A percentile compares a stretch with the other conserved stretches of the same genome.
phyloP scores from a whole-genome alignment of 1,284 basidiomycete genomes.

The Pseudozyma sp. region DNA sequence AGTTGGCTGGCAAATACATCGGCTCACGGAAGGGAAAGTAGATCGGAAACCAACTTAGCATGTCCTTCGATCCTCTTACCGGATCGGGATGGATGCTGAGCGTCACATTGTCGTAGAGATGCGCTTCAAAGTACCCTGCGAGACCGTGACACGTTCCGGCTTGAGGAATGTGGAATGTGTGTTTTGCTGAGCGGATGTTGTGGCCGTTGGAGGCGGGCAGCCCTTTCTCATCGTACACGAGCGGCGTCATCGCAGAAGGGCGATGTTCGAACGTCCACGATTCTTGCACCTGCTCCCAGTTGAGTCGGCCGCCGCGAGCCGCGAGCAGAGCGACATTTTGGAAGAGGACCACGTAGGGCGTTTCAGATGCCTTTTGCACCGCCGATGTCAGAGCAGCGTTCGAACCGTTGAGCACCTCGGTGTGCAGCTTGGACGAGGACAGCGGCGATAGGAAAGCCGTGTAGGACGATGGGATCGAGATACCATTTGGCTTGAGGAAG shows the following conservation, averaged over 20 bases:
- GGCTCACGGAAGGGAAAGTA: slow-evolving; percentile 90
- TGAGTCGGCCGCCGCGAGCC: slow-evolving; percentile 72
- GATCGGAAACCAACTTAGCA: slow-evolving; percentile 99
- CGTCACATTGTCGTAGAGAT: slow-evolving; percentile 86
- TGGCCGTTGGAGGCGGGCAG: slow-evolving; percentile 70
- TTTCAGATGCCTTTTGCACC: slow-evolving; percentile 77
- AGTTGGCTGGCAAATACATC: slow-evolving; percentile 88
- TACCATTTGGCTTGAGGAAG: slow-evolving; percentile 77
- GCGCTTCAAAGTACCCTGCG: slow-evolving; percentile 96
- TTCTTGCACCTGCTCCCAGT: slow-evolving; percentile 85
- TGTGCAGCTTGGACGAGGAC: slow-evolving; percentile 85
- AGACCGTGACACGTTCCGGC: slow-evolving; percentile 95
- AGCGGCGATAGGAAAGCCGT: slow-evolving; percentile 93
- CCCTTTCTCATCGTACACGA: slow-evolving; percentile 55
- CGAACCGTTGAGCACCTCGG: slow-evolving; percentile 39
- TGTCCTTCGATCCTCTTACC: slow-evolving; percentile 82
- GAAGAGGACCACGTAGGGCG: slow-evolving; percentile 98
- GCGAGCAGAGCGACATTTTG: slow-evolving; percentile 75
- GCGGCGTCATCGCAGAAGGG: slow-evolving; percentile 45
- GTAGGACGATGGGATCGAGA: slow-evolving; percentile 96
- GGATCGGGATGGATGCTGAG: slow-evolving; percentile 92
- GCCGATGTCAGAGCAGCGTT: slow-evolving; percentile 29
- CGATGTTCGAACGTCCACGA: slow-evolving; percentile 96
- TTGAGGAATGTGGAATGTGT: slow-evolving; percentile 90
- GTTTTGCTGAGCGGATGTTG: slow-evolving; percentile 69